A percentile compares a stretch with the other conserved stretches of the same genome.
These are phyloP conservation scores for Pseudomicrostroma phylloplanum DNA, from an alignment of 1,284 basidiomycete species.

Conservation along the genomic window DNA sequence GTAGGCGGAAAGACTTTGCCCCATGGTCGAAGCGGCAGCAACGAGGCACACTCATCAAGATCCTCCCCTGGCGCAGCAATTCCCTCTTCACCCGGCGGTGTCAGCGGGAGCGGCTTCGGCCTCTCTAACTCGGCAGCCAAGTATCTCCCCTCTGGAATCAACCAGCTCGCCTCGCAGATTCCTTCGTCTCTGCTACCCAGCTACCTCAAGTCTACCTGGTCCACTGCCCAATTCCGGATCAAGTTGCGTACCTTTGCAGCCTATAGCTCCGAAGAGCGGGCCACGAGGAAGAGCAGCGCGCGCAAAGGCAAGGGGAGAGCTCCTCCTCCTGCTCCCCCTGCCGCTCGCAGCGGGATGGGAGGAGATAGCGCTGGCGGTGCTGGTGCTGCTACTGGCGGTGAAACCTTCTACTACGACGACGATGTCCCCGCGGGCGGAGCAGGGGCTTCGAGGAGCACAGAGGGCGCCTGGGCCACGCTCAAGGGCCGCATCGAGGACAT, in stretches of 20 bases:
- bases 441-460: conserved; percentile 18
- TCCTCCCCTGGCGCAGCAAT: not conserved
- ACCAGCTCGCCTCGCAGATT: conserved; percentile 24
- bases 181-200: conserved; percentile 32
- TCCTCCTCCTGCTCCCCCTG: no score
- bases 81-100: not conserved
- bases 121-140: conserved; percentile 9
- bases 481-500: conserved; percentile 35
- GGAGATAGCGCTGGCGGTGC: not conserved
- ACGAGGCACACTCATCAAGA: not conserved
- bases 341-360: no score
- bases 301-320: not conserved
- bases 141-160: conserved; percentile 26
- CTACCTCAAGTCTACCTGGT: conserved; percentile 42
- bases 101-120: no score
- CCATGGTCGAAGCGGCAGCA: not conserved
- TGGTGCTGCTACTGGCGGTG: not conserved
- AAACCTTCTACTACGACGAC: no score
- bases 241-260: conserved; percentile 29
- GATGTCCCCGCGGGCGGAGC: not conserved
- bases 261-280: not conserved
- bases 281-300: not conserved
- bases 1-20: no score
- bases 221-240: conserved; percentile 35
- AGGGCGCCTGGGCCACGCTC: conserved; percentile 41